A percentile compares a stretch with the other conserved stretches of the same genome.
Conservation (phyloP, 495 filamentous ascomycete species). For the Aspergillus ellipticus region DNA sequence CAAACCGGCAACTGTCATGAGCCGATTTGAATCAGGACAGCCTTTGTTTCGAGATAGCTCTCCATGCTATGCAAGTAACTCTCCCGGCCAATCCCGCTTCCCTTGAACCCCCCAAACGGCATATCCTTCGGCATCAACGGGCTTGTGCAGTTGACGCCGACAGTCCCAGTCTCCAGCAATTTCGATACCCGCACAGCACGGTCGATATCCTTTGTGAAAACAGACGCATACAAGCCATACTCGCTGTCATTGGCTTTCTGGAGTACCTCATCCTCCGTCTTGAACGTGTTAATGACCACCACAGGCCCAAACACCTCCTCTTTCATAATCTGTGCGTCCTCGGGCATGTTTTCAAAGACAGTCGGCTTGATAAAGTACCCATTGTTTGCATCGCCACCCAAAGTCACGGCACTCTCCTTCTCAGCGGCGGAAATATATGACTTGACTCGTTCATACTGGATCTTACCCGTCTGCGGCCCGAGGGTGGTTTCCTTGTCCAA, state of each 20-base stretch:
- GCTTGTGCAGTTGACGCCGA: conserved; percentile 81
- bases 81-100: conserved; percentile 84
- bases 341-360: conserved; percentile 63
- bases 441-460: conserved; percentile 77
- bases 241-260: conserved; percentile 75
- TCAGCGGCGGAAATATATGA: conserved; percentile 71
- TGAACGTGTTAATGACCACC: conserved; percentile 74
- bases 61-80: conserved; percentile 39
- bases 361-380: conserved; percentile 69
- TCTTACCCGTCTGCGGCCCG: conserved; percentile 80
- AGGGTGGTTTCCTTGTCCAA: conserved; percentile 69
- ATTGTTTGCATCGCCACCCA: conserved; percentile 62
- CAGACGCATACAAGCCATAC: conserved; percentile 76
- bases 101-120: conserved; percentile 88
- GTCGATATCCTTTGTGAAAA: conserved; percentile 78
- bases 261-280: conserved; percentile 76
- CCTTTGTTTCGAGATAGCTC: conserved; percentile 49
- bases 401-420: conserved; percentile 66
- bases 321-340: conserved; percentile 58
- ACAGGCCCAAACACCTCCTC: conserved; percentile 89
- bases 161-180: conserved; percentile 53
- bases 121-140: conserved; percentile 55
- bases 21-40: conserved; percentile 30
- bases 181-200: conserved; percentile 34
- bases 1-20: not conserved